Percentiles rank a stretch among this genome's conserved stretches.
Evolutionary conservation across 164 flowering plant species (phyloP).

Genomic region (Paratinospora sagittata): DNA sequence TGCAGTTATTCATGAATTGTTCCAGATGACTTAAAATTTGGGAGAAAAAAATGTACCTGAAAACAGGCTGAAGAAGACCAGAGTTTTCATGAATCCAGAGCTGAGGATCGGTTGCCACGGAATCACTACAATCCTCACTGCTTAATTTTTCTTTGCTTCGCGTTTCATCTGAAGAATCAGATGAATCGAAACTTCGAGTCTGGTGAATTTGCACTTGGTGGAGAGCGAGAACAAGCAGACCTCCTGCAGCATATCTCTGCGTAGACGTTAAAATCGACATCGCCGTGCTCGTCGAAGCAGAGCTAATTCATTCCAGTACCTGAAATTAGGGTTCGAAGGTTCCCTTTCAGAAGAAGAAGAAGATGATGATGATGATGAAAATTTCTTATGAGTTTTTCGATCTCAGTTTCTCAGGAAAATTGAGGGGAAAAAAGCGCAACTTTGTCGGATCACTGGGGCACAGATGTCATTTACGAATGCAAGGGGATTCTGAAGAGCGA

Average conservation of each 20-base stretch:
- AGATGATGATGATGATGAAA: not conserved
- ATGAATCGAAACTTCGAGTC: conserved; percentile 44
- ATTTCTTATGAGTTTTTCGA: not conserved
- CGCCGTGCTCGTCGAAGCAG: conserved; percentile 5
- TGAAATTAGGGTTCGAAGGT: not conserved
- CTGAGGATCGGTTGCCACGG: conserved; percentile 57
- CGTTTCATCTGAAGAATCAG: conserved; percentile 17
- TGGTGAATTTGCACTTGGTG: conserved; percentile 87
- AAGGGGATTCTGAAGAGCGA: too few relatives aligned
- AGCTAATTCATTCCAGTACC: not conserved
- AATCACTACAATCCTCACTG: conserved; percentile 38
- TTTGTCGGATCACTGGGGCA: not conserved
- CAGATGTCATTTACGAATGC: too few relatives aligned
- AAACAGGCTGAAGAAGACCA: conserved; percentile 77
- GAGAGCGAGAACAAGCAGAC: conserved; percentile 65
- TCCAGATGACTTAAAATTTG: not conserved
- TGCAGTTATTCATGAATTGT: not conserved
- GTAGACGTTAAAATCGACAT: conserved; percentile 51
- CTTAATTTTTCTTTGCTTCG: conserved; percentile 26
- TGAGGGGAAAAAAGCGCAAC: not conserved
- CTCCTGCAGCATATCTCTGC: conserved; percentile 80
- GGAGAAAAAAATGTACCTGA: conserved; percentile 34
- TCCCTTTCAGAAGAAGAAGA: not conserved
- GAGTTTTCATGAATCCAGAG: conserved; percentile 69
- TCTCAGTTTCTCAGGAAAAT: not conserved